A percentile compares a stretch with the other conserved stretches of the same genome.
Conservation (phyloP, 2,329 filamentous ascomycete species). For the Arthrobotrys sphaeroides region DNA sequence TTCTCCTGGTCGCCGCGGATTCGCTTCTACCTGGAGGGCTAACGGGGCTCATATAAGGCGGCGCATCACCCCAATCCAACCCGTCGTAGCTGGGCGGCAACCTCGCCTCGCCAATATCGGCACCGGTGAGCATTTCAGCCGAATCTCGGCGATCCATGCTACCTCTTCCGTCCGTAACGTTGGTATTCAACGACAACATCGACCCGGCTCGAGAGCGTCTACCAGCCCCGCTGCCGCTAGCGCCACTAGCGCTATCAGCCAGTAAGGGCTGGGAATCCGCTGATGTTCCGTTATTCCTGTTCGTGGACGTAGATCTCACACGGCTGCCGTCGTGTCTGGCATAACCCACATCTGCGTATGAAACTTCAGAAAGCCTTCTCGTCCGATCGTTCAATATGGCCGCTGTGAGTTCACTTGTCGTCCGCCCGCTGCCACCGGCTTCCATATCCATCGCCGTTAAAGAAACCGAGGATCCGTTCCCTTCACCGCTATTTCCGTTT, state of each 20-base stretch:
- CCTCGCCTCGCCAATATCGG: constrained; percentile 28
- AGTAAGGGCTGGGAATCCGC: constrained; percentile 49
- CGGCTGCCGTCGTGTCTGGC: constrained; percentile 80
- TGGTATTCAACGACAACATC: constrained; percentile 47
- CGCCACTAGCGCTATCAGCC: constrained; percentile 26
- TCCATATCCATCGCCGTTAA: constrained; percentile 48
- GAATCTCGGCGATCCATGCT: constrained; percentile 49
- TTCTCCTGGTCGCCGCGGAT: constrained; percentile 11
- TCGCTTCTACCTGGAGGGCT: constrained; percentile 22
- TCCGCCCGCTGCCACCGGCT: constrained; percentile 52
- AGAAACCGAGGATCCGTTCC: constrained; percentile 40
- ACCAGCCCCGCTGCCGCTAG: neutral
- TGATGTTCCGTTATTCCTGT: constrained; percentile 22
- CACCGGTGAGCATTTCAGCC: constrained; percentile 43
- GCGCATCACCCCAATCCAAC: constrained; percentile 52
- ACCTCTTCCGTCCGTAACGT: constrained; percentile 25
- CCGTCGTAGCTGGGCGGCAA: constrained; percentile 52
- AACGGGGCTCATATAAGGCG: constrained; percentile 51
- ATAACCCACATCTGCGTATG: constrained; percentile 79
- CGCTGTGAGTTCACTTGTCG: constrained; percentile 55
- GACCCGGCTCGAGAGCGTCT: constrained; percentile 41
- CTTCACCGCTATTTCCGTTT: neutral
- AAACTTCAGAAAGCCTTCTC: constrained; percentile 76
- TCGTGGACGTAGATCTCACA: constrained; percentile 72
- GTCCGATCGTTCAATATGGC: constrained; percentile 69